phyloP scores from a whole-genome alignment of 2,329 filamentous ascomycete species.

The Aspergillus viridinutans region DNA sequence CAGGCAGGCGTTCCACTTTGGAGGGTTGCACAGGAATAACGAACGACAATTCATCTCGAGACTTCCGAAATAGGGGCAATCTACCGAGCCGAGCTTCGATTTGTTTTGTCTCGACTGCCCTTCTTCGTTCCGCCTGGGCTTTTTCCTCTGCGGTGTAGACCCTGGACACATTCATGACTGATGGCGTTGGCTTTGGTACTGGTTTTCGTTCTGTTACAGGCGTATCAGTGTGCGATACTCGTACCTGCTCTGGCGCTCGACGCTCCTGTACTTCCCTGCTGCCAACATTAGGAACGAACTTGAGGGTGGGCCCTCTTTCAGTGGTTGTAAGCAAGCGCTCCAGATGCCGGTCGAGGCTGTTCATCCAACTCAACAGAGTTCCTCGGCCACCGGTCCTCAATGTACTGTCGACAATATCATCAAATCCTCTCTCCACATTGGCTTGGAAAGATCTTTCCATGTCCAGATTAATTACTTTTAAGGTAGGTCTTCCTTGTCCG shows the following conservation, averaged over 20 bases:
- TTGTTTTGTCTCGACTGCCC: slow-evolving; percentile 65
- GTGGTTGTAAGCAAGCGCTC: slow-evolving; percentile 66
- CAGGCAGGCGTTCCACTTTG: slow-evolving; percentile 57
- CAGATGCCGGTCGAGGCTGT: slow-evolving; percentile 67
- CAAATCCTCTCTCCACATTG: slow-evolving; percentile 73
- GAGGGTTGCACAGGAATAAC: slow-evolving; percentile 66
- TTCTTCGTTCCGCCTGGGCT: slow-evolving; percentile 56
- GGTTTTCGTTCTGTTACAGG: background rate
- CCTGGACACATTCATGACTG: slow-evolving; percentile 36
- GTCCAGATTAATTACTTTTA: slow-evolving; percentile 64
- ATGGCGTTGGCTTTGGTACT: background rate
- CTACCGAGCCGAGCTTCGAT: slow-evolving; percentile 71
- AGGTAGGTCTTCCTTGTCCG: slow-evolving; percentile 46
- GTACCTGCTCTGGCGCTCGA: slow-evolving; percentile 2
- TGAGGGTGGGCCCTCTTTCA: slow-evolving; percentile 68
- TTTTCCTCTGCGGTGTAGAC: slow-evolving; percentile 59
- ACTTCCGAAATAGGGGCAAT: slow-evolving; percentile 62
- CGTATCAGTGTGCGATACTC: background rate
- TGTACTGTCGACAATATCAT: slow-evolving; percentile 54
- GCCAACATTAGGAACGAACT: slow-evolving; percentile 59
- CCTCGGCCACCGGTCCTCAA: slow-evolving; percentile 39
- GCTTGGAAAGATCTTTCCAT: slow-evolving; percentile 69
- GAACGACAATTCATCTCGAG: slow-evolving; percentile 65
- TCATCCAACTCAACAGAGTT: slow-evolving; percentile 63
- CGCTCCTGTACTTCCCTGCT: slow-evolving; percentile 25